Base-by-base conservation (phyloP, 108 stramenopile species). In the Seminavis robusta region DNA sequence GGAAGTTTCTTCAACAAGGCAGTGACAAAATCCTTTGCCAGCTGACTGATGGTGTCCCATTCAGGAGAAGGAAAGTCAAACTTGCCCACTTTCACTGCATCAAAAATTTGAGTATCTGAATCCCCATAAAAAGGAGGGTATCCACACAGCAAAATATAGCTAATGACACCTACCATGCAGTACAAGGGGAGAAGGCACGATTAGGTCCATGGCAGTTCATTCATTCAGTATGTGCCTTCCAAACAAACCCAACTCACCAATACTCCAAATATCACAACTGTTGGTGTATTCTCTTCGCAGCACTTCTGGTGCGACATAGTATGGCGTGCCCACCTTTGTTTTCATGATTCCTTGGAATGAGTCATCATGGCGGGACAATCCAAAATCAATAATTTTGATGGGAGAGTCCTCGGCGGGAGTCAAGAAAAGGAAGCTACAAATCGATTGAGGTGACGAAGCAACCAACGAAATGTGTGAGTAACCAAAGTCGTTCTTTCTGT, bases 381-480 rank as follows among this genome's bases (percentile, higher is more conserved):
- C 99, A 64, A 99, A 99, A 32, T 99, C 99, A 63, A 98, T 97
- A 61, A 99, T 95, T 64, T 96, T 97, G 36, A 99, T 80, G 29
- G 76, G 78, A 2, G 94, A 60, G 55, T 82, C 79, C 47, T 96
- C 93, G 0, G 67, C 78, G 32, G 79, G 69, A 19, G 77, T 86
- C 26, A 86, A 60, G 53, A 98, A 92, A 7, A 98, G 62, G 65
- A 98, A 98, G 57, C 98, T n/a, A n/a, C n/a, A n/a, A n/a, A n/a
- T 98, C 52, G 31, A 28, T 23, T 28, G 2, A n/a, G 21, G 17
- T 43, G 4, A 43, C 9, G 46, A 7, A 7, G 47, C 24, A 47
- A 13, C 15, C 28, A 47, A 52, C 17, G 19, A 29, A 30, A 27
- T 8, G 32, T 31, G n/a, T n/a, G n/a, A n/a, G 32, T 19, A 50